Evolutionary conservation across 2,329 filamentous ascomycete genomes (phyloP), one percentile per base, ranked within the genome.

Genomic region (Fusarium albosuccineum): DNA sequence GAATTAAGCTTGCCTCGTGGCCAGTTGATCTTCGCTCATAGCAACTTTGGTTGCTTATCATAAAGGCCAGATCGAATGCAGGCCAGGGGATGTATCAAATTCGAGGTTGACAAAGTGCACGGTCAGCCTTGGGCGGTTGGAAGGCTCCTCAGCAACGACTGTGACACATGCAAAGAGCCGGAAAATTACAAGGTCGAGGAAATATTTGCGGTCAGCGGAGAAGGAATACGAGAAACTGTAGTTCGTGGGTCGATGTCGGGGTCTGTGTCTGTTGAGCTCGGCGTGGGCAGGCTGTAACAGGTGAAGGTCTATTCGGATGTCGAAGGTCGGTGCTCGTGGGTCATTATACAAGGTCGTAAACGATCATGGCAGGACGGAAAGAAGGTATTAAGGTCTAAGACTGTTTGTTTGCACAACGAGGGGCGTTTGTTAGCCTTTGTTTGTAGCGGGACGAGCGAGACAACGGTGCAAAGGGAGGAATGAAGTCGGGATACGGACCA

Each of bases 1-100:
- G 51, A 59, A 48, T 54, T 46, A 70, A 64, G 62, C 78, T 79
- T 83, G 81, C 87, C 86, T 88, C 76, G 82, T 81, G 79, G 80
- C 79, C 76, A 79, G 79, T 80, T 83, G 83, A 80, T 88, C 84
- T 80, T 84, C 85, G 83, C 82, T 89, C 87, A 90, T 90, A 89
- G 85, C 87, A 87, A 70, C 74, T 79, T 70, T 62, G 59, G 61
- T 60, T 48, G 57, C 41, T 62, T 72, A 62, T 74, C 70, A 73
- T 71, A 64, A 64, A 73, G 61, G 60, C 67, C 63, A 70, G 60
- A 60, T 66, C 41, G 52, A 39, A 57, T 52, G 49, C 57, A 70
- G 63, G 54, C 52, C 41, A 44, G 44, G 62, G 54, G 22, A 61
- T 52, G 56, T 63, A 53, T 61, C 40, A 63, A 68, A 57, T 63